Base-by-base conservation (phyloP, 108 stramenopile genomes). In the Cyclotella cryptica region DNA sequence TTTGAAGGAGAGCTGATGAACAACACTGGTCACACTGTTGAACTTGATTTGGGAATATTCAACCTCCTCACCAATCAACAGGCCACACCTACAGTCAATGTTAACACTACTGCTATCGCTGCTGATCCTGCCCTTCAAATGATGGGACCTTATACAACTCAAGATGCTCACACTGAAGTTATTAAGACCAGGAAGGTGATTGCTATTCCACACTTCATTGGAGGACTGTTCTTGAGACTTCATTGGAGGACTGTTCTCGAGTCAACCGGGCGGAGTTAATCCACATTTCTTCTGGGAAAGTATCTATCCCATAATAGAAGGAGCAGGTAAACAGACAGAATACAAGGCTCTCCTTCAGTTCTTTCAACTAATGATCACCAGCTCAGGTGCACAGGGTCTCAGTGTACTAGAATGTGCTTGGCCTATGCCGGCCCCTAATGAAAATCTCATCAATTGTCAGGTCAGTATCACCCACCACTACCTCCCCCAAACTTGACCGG, bases 161-260 rank as follows among this genome's bases (percentile, higher is more conserved):
- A 43, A 11, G 60, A 72, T 62, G 40, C 57, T 0, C 42, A 62
- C 14, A 71, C 77, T 10, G 55, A 59, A n/a, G 57, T 27, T 26
- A 22, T 61, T 28, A 35, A 65, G 21, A 71, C 77, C 5, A 35
- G 77, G 27, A 22, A 24, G 0, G 24, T 69, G n/a, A 69, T 78
- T 9, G 22, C 77, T 47, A 30, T 78, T n/a, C 70, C 70, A 8
- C 60, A 70, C 35, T 35, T 51, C 26, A 55, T 69, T 35, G 77
- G 40, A 2, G 77, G 62, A 3, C 26, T 78, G 15, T 62, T 44
- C 9, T 22, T 78, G n/a, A n/a, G n/a, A n/a, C n/a, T n/a, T n/a
- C n/a, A n/a, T n/a, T n/a, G n/a, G n/a, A n/a, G n/a, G n/a, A n/a
- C n/a, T n/a, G n/a, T n/a, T n/a, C n/a, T n/a, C n/a, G 11, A 29